Evolutionary conservation across 192 early-diverging fungal genomes (phyloP).

Genomic region (Coemansia reversa): DNA sequence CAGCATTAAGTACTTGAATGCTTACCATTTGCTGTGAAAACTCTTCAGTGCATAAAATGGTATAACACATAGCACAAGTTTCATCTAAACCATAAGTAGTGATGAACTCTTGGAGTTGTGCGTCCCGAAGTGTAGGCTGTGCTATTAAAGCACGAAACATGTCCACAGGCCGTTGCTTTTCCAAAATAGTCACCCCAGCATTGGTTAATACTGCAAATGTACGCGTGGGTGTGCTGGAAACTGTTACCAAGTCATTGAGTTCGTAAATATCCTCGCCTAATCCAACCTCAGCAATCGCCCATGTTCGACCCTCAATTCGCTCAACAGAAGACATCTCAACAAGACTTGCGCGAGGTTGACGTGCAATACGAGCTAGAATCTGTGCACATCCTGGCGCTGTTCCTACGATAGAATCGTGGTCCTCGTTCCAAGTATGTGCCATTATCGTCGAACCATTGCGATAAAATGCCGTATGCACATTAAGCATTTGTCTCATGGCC

Average conservation of each 20-base stretch:
- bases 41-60: constrained; percentile 60
- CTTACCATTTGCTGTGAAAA: constrained; percentile 2
- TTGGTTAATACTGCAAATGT: constrained; percentile 76
- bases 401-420: constrained; percentile 67
- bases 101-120: constrained; percentile 56
- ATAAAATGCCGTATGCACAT: constrained; percentile 68
- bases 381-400: constrained; percentile 65
- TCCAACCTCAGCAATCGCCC: constrained; percentile 70
- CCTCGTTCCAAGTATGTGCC: constrained; percentile 65
- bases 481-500: constrained; percentile 17
- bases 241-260: constrained; percentile 69
- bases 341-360: constrained; percentile 42
- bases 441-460: constrained; percentile 66
- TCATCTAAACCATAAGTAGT: constrained; percentile 63
- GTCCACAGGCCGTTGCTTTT: constrained; percentile 79
- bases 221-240: constrained; percentile 57
- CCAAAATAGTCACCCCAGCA: constrained; percentile 63
- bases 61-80: constrained; percentile 84
- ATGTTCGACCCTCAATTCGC: constrained; percentile 76
- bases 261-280: constrained; percentile 14
- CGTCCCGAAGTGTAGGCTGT: constrained; percentile 39
- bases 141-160: constrained; percentile 63
- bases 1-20: constrained; percentile 35
- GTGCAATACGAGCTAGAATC: constrained; percentile 37
- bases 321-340: constrained; percentile 53